phyloP scores from a whole-genome alignment of 768 basidiomycete genomes.

The Pleurotus djamor region DNA sequence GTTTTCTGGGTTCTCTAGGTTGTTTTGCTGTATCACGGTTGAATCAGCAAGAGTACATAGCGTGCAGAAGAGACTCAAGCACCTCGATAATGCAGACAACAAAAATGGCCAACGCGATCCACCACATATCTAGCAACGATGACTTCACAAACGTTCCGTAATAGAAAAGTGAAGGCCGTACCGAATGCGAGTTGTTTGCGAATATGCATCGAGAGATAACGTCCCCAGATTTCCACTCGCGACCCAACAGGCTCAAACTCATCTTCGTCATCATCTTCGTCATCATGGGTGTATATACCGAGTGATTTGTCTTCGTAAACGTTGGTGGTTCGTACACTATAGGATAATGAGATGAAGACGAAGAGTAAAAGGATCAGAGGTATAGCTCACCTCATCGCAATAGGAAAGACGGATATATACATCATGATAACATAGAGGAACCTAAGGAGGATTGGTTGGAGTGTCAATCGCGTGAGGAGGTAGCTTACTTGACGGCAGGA shows the following conservation, averaged over 20 bases:
- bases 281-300: conserved; percentile 66
- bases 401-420: conserved; percentile 83
- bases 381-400: conserved; percentile 67
- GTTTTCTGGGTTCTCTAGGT: conserved; percentile 51
- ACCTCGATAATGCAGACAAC: conserved; percentile 94
- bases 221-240: conserved; percentile 68
- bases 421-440: conserved; percentile 77
- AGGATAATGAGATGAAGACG: background rate
- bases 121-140: conserved; percentile 83
- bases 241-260: conserved; percentile 41
- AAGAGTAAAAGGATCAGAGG: background rate
- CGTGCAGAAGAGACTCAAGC: background rate
- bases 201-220: conserved; percentile 79
- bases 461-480: background rate
- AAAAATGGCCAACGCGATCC: conserved; percentile 84
- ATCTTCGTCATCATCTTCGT: conserved; percentile 44
- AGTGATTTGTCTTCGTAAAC: conserved; percentile 94
- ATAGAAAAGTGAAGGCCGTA: conserved; percentile 24
- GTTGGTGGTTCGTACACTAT: conserved; percentile 86
- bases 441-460: background rate
- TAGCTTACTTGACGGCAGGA: conserved; percentile 81
- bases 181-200: conserved; percentile 91
- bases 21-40: conserved; percentile 44
- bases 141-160: background rate
- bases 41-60: background rate